Base-by-base conservation (phyloP, 495 filamentous ascomycete genomes). In the Entonaema liquescens region DNA sequence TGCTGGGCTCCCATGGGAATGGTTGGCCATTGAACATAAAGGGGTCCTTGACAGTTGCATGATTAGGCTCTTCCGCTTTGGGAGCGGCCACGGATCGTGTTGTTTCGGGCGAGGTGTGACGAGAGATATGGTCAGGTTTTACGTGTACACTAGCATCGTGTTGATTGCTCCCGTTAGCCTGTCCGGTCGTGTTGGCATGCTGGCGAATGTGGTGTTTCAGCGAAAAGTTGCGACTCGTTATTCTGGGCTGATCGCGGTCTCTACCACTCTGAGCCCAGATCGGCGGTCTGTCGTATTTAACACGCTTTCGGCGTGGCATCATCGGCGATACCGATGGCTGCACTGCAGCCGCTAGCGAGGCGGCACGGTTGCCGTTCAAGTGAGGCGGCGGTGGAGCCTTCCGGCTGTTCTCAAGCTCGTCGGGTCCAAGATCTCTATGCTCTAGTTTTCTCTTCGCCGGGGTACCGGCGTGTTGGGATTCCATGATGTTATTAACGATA, bases 1-100 rank as follows among this genome's bases (percentile, higher is more conserved):
- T 91, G 35, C 85, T 92, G 2, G 87, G 85, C 68, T 96, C 93
- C 92, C 92, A 95, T 1, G 83, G 85, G 0, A 89, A 77, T 5
- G 75, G 73, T 11, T 64, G 73, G 21, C 73, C 75, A 9, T 73
- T 72, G 53, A 76, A 76, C 19, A 61, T 44, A 12, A 58, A 67
- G 8, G 65, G 42, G n/a, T 74, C 69, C 29, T 68, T 73, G 0
- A 12, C 3, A 28, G 23, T 40, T 13, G 33, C 25, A 33, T 66
- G 52, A 36, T 13, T 68, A 0, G 73, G 62, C 23, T 76, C 75
- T 13, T 77, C 75, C 4, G 44, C 49, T 17, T 66, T 72, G 12
- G 70, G 23, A 8, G 44, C 74, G 15, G 72, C 67, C 28, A 74
- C 72, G 40, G 80, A 71, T 8, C 83, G 77, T 55, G 76, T 81